A percentile compares a stretch with the other conserved stretches of the same genome.
These are phyloP conservation scores for Rutstroemia sydowiana DNA, from an alignment of 2,329 filamentous ascomycete genomes.

Conservation along the genomic window DNA sequence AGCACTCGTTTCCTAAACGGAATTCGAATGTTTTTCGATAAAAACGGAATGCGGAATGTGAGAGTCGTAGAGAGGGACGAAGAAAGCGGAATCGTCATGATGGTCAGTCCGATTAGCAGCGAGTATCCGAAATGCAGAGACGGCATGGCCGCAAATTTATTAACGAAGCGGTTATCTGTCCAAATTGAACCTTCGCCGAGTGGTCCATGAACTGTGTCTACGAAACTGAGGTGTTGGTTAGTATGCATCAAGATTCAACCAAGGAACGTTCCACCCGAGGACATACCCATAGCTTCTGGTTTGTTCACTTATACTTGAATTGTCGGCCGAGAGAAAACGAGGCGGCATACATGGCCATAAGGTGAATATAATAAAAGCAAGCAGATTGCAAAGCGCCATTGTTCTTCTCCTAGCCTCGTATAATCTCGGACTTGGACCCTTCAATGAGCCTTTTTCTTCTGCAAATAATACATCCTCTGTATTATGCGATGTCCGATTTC, in stretches of 20 bases:
- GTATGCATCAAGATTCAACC: background rate
- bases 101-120: conserved; percentile 62
- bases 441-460: conserved; percentile 32
- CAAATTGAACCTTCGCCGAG: conserved; percentile 59
- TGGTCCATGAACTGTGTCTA: conserved; percentile 50
- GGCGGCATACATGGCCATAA: conserved; percentile 56
- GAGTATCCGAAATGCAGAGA: conserved; percentile 71
- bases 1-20: conserved; percentile 39
- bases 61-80: conserved; percentile 35
- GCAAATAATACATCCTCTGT: conserved; percentile 33
- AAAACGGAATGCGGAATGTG: conserved; percentile 19
- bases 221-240: conserved; percentile 34
- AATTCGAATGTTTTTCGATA: conserved; percentile 36
- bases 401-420: conserved; percentile 49
- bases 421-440: conserved; percentile 38
- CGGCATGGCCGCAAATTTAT: conserved; percentile 72
- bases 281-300: conserved; percentile 45
- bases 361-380: conserved; percentile 53
- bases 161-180: conserved; percentile 67
- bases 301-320: conserved; percentile 49
- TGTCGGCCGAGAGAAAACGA: conserved; percentile 45
- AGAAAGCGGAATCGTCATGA: conserved; percentile 56
- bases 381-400: conserved; percentile 50
- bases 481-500: conserved; percentile 19
- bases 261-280: background rate